These are phyloP conservation scores for Salix brachista DNA, from an alignment of 345 rosid genomes.

Conservation along the genomic window DNA sequence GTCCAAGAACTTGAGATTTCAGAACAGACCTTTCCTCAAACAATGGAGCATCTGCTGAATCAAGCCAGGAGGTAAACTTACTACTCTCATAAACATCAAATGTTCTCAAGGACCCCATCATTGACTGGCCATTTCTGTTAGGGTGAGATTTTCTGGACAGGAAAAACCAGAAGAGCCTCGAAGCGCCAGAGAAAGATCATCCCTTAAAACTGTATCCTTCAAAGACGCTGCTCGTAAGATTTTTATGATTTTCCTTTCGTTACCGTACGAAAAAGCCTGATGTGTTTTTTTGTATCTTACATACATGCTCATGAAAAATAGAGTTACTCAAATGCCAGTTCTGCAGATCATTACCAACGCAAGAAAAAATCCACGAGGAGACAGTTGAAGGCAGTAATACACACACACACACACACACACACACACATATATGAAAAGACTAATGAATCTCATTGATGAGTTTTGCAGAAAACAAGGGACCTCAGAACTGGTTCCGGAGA, in stretches of 20 bases:
- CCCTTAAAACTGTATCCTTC: slow-evolving; percentile 34
- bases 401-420: no score
- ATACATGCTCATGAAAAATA: neutral
- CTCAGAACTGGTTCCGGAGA: slow-evolving; percentile 40
- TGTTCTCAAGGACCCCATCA: neutral
- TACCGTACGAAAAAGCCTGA: neutral
- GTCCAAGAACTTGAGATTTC: neutral
- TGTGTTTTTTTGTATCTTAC: neutral
- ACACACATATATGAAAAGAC: neutral
- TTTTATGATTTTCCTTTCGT: neutral
- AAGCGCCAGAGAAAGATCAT: slow-evolving; percentile 20
- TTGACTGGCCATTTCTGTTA: slow-evolving; percentile 13
- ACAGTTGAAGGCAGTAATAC: neutral
- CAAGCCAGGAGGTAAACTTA: slow-evolving; percentile 36
- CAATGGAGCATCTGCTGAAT: slow-evolving; percentile 38
- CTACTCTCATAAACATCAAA: neutral
- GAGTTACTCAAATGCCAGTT: neutral
- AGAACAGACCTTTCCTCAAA: neutral
- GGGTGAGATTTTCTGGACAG: slow-evolving; percentile 32
- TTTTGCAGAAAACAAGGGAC: slow-evolving; percentile 44
- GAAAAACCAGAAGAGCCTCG: slow-evolving; percentile 18
- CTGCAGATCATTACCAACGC: neutral
- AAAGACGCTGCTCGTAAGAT: slow-evolving; percentile 33
- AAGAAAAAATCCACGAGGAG: neutral
- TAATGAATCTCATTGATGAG: neutral